These are phyloP conservation scores for Colletotrichum tropicale DNA, from an alignment of 2,329 filamentous ascomycete genomes.

Conservation along the genomic window DNA sequence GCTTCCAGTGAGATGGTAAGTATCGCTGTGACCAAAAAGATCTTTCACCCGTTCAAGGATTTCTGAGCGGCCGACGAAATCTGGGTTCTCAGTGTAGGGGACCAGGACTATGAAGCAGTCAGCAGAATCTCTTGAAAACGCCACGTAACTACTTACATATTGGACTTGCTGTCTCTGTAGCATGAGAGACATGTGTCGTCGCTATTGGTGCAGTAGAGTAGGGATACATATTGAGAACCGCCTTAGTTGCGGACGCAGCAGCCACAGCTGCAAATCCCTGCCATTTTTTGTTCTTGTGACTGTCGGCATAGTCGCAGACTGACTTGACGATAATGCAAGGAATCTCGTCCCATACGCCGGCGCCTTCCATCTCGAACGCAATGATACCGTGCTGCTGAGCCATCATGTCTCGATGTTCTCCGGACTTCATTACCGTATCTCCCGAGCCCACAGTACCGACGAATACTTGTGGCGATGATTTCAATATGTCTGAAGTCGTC, in stretches of 20 bases:
- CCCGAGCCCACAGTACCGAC: slow-evolving; percentile 22
- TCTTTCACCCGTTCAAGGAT: not conserved
- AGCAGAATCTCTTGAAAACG: no score
- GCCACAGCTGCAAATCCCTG: slow-evolving; percentile 18
- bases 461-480: not conserved
- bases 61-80: not conserved
- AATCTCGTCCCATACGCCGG: not conserved
- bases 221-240: slow-evolving; percentile 14
- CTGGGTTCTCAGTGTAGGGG: not conserved
- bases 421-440: slow-evolving; percentile 35
- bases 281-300: slow-evolving; percentile 6
- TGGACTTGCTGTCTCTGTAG: no score
- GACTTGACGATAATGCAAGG: slow-evolving; percentile 19
- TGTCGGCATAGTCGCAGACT: slow-evolving; percentile 14
- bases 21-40: not conserved
- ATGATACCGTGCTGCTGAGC: not conserved
- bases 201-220: not conserved
- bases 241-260: slow-evolving; percentile 35
- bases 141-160: no score
- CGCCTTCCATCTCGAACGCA: slow-evolving; percentile 5
- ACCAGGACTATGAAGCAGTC: not conserved
- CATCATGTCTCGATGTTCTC: not conserved
- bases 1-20: fast-evolving
- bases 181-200: no score
- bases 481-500: not conserved